phyloP scores from a whole-genome alignment of 2,329 filamentous ascomycete species.

The Phialemonium atrogriseum region DNA sequence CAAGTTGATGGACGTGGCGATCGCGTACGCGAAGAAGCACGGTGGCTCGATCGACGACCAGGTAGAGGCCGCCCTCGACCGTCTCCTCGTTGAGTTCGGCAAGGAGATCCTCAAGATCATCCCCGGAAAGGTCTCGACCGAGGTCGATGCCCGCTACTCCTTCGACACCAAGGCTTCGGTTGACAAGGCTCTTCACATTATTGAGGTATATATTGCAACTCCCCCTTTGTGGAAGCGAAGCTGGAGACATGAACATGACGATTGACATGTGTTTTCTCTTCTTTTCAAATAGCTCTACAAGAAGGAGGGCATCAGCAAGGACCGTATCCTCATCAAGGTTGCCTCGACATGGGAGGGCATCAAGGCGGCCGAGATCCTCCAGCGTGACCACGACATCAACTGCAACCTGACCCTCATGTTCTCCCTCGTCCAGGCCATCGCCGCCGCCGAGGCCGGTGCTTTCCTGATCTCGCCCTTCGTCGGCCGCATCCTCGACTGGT shows the following conservation, averaged over 20 bases:
- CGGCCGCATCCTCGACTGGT: slow-evolving; percentile 98
- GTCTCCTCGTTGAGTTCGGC: slow-evolving; percentile 94
- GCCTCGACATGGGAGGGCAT: slow-evolving; percentile 99
- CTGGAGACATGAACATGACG: neutral
- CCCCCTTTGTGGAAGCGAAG: neutral
- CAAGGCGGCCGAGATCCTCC: slow-evolving; percentile 94
- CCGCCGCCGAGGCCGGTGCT: slow-evolving; percentile 86
- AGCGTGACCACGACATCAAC: slow-evolving; percentile 94
- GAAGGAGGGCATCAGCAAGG: slow-evolving; percentile 82
- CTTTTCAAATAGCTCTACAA: slow-evolving; percentile 70
- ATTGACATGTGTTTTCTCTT: too few species aligned
- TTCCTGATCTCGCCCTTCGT: slow-evolving; percentile 99
- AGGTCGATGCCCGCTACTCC: slow-evolving; percentile 93
- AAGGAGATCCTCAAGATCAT: slow-evolving; percentile 96
- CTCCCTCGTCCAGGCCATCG: slow-evolving; percentile 89
- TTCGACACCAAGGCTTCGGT: slow-evolving; percentile 91
- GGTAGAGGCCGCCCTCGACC: slow-evolving; percentile 85
- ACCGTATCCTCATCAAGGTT: slow-evolving; percentile 95
- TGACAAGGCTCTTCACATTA: slow-evolving; percentile 93
- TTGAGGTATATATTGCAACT: slow-evolving; percentile 56
- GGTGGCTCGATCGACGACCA: slow-evolving; percentile 64
- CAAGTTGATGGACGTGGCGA: slow-evolving; percentile 77
- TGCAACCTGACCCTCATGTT: slow-evolving; percentile 99
- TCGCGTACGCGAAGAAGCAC: slow-evolving; percentile 76
- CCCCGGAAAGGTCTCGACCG: slow-evolving; percentile 96